Evolutionary conservation across 176 grass and related monocot species (phyloP).

Genomic region (Thalia dealbata): DNA sequence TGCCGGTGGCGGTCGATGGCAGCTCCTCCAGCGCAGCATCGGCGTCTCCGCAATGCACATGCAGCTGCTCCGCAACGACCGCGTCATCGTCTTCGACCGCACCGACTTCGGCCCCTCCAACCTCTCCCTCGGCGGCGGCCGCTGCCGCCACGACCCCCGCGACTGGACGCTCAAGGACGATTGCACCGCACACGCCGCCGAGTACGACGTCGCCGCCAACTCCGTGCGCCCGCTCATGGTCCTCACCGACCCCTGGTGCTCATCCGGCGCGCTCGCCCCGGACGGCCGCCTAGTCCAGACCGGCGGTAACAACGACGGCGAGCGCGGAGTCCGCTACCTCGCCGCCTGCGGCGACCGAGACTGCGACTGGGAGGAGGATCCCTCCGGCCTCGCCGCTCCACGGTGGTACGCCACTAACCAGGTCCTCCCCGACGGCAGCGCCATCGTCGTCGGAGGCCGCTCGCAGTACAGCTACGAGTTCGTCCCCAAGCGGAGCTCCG

Average conservation of each 20-base stretch:
- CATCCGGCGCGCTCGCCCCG: background rate
- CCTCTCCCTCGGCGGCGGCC: conserved; percentile 6
- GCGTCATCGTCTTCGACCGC: conserved; percentile 10
- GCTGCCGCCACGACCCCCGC: conserved; percentile 2
- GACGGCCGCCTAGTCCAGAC: background rate
- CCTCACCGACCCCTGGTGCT: conserved; percentile 8
- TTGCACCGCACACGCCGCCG: conserved; percentile 10
- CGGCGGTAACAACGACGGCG: conserved; percentile 1
- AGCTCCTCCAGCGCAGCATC: conserved; percentile 3
- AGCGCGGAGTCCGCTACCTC: background rate
- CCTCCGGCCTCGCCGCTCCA: background rate
- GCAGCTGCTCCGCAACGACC: conserved; percentile 1
- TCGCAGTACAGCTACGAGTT: conserved; percentile 30
- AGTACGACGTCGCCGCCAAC: conserved; percentile 3
- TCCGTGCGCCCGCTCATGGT: background rate
- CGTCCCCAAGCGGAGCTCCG: conserved; percentile 9
- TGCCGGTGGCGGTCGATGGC: background rate
- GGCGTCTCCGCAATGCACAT: conserved; percentile 9
- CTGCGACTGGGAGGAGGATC: conserved; percentile 25
- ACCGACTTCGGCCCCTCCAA: conserved; percentile 16
- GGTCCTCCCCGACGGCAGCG: conserved; percentile 22
- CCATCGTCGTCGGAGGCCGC: conserved; percentile 28
- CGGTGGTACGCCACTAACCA: conserved; percentile 35
- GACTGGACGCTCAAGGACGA: background rate
- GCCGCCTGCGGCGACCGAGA: background rate